Percentiles rank a stretch among this genome's conserved stretches.
Conservation (phyloP, 164 flowering plant genomes). For the Nymphaea colorata region DNA sequence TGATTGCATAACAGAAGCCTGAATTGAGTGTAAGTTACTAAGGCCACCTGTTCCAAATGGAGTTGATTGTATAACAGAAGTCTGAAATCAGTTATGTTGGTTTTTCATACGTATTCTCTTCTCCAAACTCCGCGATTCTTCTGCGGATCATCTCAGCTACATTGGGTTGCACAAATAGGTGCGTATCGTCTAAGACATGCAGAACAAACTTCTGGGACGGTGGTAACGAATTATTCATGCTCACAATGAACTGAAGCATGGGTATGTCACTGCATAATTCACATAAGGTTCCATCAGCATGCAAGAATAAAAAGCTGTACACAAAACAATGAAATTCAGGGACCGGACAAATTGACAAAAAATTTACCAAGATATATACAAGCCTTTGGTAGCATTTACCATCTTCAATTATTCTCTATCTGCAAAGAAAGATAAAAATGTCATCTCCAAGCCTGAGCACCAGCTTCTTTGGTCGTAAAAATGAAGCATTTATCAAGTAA, state of each 20-base stretch:
- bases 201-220: slow-evolving; percentile 76
- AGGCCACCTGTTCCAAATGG: neutral
- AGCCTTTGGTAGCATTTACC: slow-evolving; percentile 80
- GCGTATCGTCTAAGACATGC: slow-evolving; percentile 59
- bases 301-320: neutral
- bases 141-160: slow-evolving; percentile 58
- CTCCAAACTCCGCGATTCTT: slow-evolving; percentile 65
- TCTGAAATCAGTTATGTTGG: slow-evolving; percentile 35
- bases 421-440: neutral
- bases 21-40: neutral
- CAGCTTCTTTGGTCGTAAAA: too few species aligned
- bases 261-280: slow-evolving; percentile 68
- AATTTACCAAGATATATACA: slow-evolving; percentile 64
- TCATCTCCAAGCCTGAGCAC: neutral
- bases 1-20: too few species aligned
- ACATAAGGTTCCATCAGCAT: neutral
- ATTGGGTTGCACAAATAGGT: slow-evolving; percentile 71
- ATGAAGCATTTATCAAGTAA: too few species aligned
- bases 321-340: neutral
- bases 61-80: neutral
- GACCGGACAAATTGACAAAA: neutral
- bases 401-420: slow-evolving; percentile 12
- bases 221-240: slow-evolving; percentile 46
- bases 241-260: slow-evolving; percentile 87
- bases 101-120: slow-evolving; percentile 77